Conservation (phyloP, 164 flowering plant species). For the Stephania yunnanensis region DNA sequence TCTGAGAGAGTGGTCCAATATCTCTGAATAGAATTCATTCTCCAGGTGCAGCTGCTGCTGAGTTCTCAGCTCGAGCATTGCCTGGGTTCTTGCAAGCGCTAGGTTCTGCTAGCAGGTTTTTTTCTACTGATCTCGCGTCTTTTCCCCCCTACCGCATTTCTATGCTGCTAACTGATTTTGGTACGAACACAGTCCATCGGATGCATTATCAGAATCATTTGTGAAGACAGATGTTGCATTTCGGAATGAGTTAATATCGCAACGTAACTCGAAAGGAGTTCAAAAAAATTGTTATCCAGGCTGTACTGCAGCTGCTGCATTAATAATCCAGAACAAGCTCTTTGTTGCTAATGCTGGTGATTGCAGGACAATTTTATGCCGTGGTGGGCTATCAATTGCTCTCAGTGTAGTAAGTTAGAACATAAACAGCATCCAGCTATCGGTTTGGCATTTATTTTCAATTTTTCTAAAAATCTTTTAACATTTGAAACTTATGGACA, state of each 20-base stretch:
- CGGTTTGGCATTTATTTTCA: conserved; percentile 1
- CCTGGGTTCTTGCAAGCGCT: conserved; percentile 58
- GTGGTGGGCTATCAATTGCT: conserved; percentile 52
- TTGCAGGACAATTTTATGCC: conserved; percentile 78
- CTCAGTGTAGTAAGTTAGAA: conserved; percentile 54
- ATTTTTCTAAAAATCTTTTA: neutral
- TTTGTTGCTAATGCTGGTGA: conserved; percentile 97
- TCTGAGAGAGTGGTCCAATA: neutral
- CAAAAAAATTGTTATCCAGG: conserved; percentile 91
- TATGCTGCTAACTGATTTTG: neutral
- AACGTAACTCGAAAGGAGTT: conserved; percentile 40
- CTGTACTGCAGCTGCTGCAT: conserved; percentile 71
- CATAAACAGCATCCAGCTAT: neutral
- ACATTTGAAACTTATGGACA: conserved; percentile 15
- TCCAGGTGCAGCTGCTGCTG: conserved; percentile 97
- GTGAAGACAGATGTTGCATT: conserved; percentile 68
- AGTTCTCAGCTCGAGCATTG: conserved; percentile 76
- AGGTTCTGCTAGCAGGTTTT: conserved; percentile 20
- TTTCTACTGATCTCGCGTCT: neutral
- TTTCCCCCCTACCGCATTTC: neutral
- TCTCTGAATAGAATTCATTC: conserved; percentile 7
- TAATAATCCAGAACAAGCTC: conserved; percentile 63
- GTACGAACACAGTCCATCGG: conserved; percentile 51
- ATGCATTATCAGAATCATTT: conserved; percentile 69
- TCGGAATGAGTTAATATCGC: conserved; percentile 50